A percentile compares a stretch with the other conserved stretches of the same genome.
Evolutionary conservation across 140 eudicot genomes (phyloP).

Genomic region (Bidens hawaiensis): DNA sequence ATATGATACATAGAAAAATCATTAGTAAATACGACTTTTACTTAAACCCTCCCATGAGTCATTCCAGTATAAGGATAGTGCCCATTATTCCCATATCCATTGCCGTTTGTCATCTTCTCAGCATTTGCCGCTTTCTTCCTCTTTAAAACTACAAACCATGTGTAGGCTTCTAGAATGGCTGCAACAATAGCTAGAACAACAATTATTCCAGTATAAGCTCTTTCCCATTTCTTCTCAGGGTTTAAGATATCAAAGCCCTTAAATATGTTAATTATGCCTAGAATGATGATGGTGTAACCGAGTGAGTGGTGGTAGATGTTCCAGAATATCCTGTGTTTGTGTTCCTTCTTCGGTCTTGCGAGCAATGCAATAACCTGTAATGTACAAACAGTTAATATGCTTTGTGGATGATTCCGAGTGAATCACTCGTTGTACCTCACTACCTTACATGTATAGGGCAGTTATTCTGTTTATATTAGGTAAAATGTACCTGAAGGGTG

Average conservation of each 20-base stretch:
- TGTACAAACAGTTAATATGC: neutral
- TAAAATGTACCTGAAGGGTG: slow-evolving; percentile 60
- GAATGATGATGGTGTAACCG: slow-evolving; percentile 60
- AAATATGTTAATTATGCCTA: slow-evolving; percentile 69
- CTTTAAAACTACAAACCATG: slow-evolving; percentile 55
- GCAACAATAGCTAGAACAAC: slow-evolving; percentile 52
- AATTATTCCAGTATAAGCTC: slow-evolving; percentile 51
- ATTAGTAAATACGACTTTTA: slow-evolving; percentile 9
- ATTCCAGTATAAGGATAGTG: slow-evolving; percentile 35
- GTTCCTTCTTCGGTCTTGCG: slow-evolving; percentile 81
- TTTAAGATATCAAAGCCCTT: slow-evolving; percentile 67
- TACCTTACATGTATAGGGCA: slow-evolving; percentile 13
- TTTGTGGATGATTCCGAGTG: neutral
- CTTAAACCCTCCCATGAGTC: slow-evolving; percentile 40
- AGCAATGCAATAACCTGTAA: slow-evolving; percentile 69
- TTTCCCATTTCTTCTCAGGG: slow-evolving; percentile 63
- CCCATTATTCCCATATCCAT: slow-evolving; percentile 21
- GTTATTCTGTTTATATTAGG: slow-evolving; percentile 20
- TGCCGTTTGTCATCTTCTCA: slow-evolving; percentile 47
- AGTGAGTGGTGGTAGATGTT: slow-evolving; percentile 72
- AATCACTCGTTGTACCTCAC: slow-evolving; percentile 6
- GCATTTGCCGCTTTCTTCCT: slow-evolving; percentile 45
- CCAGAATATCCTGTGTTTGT: slow-evolving; percentile 76
- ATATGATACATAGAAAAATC: slow-evolving; percentile 22
- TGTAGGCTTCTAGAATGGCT: slow-evolving; percentile 44